Conservation (phyloP, 2,329 filamentous ascomycete genomes). For the Colletotrichum tamarilloi region DNA sequence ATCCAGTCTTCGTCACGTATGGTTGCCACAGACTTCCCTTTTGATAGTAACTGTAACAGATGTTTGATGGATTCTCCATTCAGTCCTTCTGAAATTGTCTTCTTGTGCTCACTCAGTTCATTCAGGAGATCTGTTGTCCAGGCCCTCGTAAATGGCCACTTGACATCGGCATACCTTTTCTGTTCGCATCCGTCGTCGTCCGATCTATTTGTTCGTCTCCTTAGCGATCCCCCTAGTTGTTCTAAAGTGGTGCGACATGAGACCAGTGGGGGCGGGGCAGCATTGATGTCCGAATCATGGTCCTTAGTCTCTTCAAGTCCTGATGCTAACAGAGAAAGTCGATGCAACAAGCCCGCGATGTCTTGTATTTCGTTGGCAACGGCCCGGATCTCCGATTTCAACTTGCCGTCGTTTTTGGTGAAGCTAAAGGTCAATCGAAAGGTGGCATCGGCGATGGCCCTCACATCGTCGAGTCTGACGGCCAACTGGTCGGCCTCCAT, state of each 20-base stretch:
- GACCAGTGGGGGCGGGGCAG: background rate
- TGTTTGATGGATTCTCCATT: background rate
- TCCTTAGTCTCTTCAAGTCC: background rate
- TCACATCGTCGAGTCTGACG: background rate
- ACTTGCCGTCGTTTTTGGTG: background rate
- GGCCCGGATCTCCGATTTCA: background rate
- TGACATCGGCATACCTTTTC: background rate
- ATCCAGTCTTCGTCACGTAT: background rate
- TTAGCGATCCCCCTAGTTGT: background rate
- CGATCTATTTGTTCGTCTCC: background rate
- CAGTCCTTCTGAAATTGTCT: background rate
- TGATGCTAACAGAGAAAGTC: background rate
- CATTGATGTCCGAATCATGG: too few relatives aligned
- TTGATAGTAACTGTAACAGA: background rate
- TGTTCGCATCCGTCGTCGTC: background rate
- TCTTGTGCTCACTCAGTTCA: background rate
- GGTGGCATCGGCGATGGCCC: background rate
- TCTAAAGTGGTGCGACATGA: background rate
- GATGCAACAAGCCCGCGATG: slow-evolving; percentile 1
- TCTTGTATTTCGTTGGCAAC: slow-evolving; percentile 10
- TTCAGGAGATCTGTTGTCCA: slow-evolving; percentile 4
- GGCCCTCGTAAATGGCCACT: slow-evolving; percentile 14
- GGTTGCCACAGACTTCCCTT: background rate
- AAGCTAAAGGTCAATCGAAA: background rate
- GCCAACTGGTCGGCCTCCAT: background rate